Evolutionary conservation across 1,284 basidiomycete genomes (phyloP), one percentile per base, ranked within the genome.

Genomic region (Malassezia globosa): DNA sequence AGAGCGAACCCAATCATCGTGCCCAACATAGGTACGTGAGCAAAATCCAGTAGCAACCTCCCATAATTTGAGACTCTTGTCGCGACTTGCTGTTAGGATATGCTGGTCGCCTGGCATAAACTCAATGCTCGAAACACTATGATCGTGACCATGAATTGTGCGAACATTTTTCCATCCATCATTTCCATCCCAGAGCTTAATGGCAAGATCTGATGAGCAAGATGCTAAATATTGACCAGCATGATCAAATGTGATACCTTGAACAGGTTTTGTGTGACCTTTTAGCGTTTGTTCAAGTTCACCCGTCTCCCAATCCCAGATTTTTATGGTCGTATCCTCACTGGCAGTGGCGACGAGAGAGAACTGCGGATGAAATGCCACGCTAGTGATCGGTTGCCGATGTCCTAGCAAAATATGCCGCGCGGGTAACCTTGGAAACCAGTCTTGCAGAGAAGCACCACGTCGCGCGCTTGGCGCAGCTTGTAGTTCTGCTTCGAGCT

Each of bases 291-390:
- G 75, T 72, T 92, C 88, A 64, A 89, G 84, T 59, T 90, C 87
- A 22, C 87, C 87, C 31, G 84, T 84, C 69, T 92, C 87, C 87
- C 87, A 92, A 68, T 92, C 87, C 87, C 87, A 90, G 42, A 92
- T 80, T 75, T 90, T 90, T 61, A 90, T 79, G 2, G 82, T 87
- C 29, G 84, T 77, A 66, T 92, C 87, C 66, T 89, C 87, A 60
- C 83, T 85, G 5, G 85, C 86, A 24, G 82, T 84, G 8, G 84
- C 87, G 25, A 90, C 72, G 13, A 85, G 76, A 33, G 82, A 86
- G 74, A 86, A 90, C 24, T 81, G 77, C 0, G 87, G 88, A 69
- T 92, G 87, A 71, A 92, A 92, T 3, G 84, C 80, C 35, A 90
- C 80, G 37, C 80, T 77, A 18, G 83, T 86, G 51, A 90, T 73